Conservation (phyloP, 2,329 filamentous ascomycete species). For the Pseudogymnoascus sp. region DNA sequence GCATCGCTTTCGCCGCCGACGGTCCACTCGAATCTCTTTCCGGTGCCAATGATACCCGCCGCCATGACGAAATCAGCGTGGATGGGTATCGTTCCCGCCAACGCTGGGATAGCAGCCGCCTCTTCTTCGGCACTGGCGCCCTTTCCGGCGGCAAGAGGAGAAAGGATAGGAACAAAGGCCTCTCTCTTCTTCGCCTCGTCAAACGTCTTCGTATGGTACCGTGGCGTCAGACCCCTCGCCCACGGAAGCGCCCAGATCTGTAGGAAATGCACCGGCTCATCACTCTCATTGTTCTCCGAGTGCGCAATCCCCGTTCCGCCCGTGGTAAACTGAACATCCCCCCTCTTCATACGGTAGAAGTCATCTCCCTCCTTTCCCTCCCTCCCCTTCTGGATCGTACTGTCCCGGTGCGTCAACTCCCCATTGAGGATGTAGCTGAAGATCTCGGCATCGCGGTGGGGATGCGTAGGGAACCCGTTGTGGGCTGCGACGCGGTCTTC, state of each 20-base stretch:
- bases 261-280: conserved; percentile 68
- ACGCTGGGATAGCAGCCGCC: conserved; percentile 51
- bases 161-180: conserved; percentile 67
- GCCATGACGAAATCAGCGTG: conserved; percentile 81
- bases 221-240: conserved; percentile 62
- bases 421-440: conserved; percentile 82
- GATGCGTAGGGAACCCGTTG: conserved; percentile 76
- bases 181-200: conserved; percentile 64
- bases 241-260: conserved; percentile 86
- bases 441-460: conserved; percentile 82
- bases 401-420: conserved; percentile 81
- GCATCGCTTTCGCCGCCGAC: conserved; percentile 44
- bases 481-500: conserved; percentile 73
- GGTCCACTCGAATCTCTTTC: conserved; percentile 61
- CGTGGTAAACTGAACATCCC: conserved; percentile 84
- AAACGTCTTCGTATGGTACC: conserved; percentile 70
- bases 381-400: conserved; percentile 65
- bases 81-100: conserved; percentile 68
- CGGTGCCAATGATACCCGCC: conserved; percentile 63
- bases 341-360: conserved; percentile 65
- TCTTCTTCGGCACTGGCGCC: conserved; percentile 58
- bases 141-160: conserved; percentile 60
- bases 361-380: conserved; percentile 52
- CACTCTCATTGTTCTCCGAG: conserved; percentile 73
- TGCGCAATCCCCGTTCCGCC: conserved; percentile 77